Evolutionary conservation across 805 yeast species (phyloP).

Genomic region (Isabelozyma heimii): DNA sequence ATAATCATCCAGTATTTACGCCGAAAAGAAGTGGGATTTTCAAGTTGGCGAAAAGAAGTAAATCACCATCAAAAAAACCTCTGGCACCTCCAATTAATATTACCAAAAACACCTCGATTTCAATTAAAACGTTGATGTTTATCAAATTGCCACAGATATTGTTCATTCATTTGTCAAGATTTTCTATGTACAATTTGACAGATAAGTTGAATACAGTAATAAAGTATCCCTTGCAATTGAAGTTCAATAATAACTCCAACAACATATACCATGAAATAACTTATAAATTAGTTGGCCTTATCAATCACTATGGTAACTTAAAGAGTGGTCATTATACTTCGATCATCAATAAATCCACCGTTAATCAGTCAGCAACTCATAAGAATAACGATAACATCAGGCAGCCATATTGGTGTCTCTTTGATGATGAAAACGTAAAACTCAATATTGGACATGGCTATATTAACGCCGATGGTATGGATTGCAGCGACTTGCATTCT

Average conservation of each 20-base stretch:
- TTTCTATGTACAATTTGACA: slow-evolving; percentile 49
- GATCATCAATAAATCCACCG: slow-evolving; percentile 47
- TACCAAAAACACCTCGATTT: slow-evolving; percentile 6
- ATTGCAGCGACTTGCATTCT: slow-evolving; percentile 34
- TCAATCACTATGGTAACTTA: slow-evolving; percentile 69
- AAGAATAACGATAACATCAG: slow-evolving; percentile 22
- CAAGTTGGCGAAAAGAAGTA: slow-evolving; percentile 30
- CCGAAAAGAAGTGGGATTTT: slow-evolving; percentile 34
- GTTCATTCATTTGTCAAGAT: slow-evolving; percentile 40
- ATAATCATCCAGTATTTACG: slow-evolving; percentile 37
- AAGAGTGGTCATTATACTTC: slow-evolving; percentile 79
- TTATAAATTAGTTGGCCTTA: slow-evolving; percentile 59
- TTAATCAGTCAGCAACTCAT: too few relatives aligned
- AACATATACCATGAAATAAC: slow-evolving; percentile 30
- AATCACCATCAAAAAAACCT: slow-evolving; percentile 28
- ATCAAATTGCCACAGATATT: slow-evolving; percentile 35
- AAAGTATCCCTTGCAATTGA: slow-evolving; percentile 54
- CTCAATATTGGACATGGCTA: slow-evolving; percentile 47
- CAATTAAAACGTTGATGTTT: slow-evolving; percentile 27
- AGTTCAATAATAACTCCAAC: slow-evolving; percentile 33
- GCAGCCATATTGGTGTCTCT: slow-evolving; percentile 63
- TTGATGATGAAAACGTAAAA: slow-evolving; percentile 67
- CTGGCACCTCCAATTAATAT: slow-evolving; percentile 4
- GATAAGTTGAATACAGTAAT: slow-evolving; percentile 51
- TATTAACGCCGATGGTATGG: slow-evolving; percentile 30